phyloP scores from a whole-genome alignment of 2,329 filamentous ascomycete genomes.

The Pestalotiopsis sp. region DNA sequence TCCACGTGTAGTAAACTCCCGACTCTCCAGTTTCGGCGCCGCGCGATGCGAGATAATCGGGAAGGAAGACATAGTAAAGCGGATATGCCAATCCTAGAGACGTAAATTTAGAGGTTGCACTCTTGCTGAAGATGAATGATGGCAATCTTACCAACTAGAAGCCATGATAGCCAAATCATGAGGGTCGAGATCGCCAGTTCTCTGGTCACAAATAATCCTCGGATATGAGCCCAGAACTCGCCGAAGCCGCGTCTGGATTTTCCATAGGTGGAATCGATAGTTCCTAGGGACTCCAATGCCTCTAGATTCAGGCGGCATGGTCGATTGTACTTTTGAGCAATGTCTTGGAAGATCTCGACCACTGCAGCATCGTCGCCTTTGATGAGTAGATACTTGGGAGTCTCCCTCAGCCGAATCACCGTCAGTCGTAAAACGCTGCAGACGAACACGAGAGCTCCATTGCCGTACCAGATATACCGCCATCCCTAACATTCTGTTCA shows the following conservation, averaged over 20 bases:
- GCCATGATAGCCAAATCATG: conserved; percentile 72
- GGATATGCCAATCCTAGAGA: conserved; percentile 61
- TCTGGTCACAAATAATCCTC: conserved; percentile 65
- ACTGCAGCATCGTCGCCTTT: conserved; percentile 53
- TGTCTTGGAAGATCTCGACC: conserved; percentile 41
- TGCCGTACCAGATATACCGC: conserved; percentile 50
- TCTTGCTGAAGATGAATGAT: background rate
- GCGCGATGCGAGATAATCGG: background rate
- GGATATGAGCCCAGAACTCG: conserved; percentile 54
- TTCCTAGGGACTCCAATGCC: conserved; percentile 48
- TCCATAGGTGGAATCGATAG: conserved; percentile 38
- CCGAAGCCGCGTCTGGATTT: conserved; percentile 32
- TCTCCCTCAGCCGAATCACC: conserved; percentile 57
- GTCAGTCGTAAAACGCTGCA: conserved; percentile 57
- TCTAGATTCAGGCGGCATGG: conserved; percentile 45
- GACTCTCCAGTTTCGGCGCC: background rate
- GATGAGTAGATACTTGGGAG: conserved; percentile 60
- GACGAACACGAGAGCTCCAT: conserved; percentile 46
- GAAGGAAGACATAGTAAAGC: conserved; percentile 74
- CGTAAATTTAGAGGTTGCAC: background rate
- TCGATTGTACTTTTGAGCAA: conserved; percentile 42
- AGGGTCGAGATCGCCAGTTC: conserved; percentile 62
- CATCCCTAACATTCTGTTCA: conserved; percentile 39
- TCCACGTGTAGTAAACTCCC: conserved; percentile 58
- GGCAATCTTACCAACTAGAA: conserved; percentile 57